Percentiles rank a stretch among this genome's conserved stretches.
These are phyloP conservation scores for Kodamaea fungicola DNA, from an alignment of 1,139 yeast species.

Conservation along the genomic window DNA sequence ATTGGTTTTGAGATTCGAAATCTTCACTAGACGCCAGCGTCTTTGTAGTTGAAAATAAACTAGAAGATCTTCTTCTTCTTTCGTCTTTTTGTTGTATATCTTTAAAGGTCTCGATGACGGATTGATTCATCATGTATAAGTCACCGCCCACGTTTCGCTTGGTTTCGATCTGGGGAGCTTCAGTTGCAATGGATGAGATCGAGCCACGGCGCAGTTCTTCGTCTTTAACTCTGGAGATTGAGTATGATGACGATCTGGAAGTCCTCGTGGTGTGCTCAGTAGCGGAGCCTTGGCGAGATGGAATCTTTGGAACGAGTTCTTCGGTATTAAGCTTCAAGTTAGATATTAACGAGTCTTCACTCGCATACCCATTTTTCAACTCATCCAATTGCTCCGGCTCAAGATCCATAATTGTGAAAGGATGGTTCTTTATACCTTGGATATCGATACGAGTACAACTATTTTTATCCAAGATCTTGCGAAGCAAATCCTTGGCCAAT, in stretches of 20 bases:
- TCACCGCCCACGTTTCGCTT: constrained; percentile 56
- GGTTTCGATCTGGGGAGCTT: constrained; percentile 47
- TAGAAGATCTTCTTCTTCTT: constrained; percentile 37
- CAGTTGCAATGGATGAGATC: constrained; percentile 31
- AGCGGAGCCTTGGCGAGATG: constrained; percentile 6
- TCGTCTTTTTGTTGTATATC: constrained; percentile 48
- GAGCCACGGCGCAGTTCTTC: constrained; percentile 28
- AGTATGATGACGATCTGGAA: constrained; percentile 20
- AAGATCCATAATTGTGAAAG: constrained; percentile 67
- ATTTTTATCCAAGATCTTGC: constrained; percentile 64
- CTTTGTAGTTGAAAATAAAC: constrained; percentile 23
- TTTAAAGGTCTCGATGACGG: constrained; percentile 49
- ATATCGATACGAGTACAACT: constrained; percentile 69
- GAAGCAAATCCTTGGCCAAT: constrained; percentile 64
- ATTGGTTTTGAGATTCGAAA: background rate
- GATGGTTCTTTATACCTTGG: constrained; percentile 72
- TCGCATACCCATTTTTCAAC: constrained; percentile 25
- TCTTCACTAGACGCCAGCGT: constrained; percentile 6
- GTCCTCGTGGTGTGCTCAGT: background rate
- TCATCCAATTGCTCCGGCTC: constrained; percentile 39
- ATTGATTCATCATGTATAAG: constrained; percentile 45
- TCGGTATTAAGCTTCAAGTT: constrained; percentile 16
- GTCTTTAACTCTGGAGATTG: constrained; percentile 20
- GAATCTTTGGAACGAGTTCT: constrained; percentile 12
- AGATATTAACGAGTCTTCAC: constrained; percentile 28